These are phyloP conservation scores for Pseudonectria buxi DNA, from an alignment of 2,329 filamentous ascomycete species.

Conservation along the genomic window DNA sequence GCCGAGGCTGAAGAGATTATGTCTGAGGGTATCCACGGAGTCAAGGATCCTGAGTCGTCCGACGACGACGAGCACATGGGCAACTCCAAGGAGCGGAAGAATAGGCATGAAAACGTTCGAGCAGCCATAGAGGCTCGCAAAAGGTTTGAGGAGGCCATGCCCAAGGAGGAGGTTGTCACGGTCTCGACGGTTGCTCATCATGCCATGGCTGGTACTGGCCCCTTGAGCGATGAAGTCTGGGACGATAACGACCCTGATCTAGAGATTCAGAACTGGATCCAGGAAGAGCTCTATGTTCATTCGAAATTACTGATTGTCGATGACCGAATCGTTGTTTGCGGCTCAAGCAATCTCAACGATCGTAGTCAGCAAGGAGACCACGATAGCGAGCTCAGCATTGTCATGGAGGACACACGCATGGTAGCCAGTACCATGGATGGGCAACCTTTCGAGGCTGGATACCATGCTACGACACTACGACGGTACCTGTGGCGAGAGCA, in stretches of 20 bases:
- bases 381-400: constrained; percentile 83
- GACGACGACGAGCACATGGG: constrained; percentile 46
- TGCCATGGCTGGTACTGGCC: constrained; percentile 64
- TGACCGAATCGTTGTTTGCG: constrained; percentile 77
- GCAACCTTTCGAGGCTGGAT: constrained; percentile 67
- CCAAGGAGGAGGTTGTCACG: constrained; percentile 31
- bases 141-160: constrained; percentile 44
- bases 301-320: constrained; percentile 86
- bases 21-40: constrained; percentile 63
- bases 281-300: constrained; percentile 95
- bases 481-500: constrained; percentile 88
- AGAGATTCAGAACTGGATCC: constrained; percentile 83
- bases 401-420: constrained; percentile 75
- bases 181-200: constrained; percentile 59
- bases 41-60: constrained; percentile 34
- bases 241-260: constrained; percentile 62
- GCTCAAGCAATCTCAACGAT: constrained; percentile 88
- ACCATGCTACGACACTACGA: constrained; percentile 73
- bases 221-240: constrained; percentile 64
- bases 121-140: constrained; percentile 41
- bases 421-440: constrained; percentile 74
- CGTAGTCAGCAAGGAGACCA: constrained; percentile 80
- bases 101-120: constrained; percentile 29
- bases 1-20: constrained; percentile 87
- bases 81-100: constrained; percentile 27